These are phyloP conservation scores for Micractinium sp. DNA, from an alignment of 139 green algal species.

Conservation along the genomic window DNA sequence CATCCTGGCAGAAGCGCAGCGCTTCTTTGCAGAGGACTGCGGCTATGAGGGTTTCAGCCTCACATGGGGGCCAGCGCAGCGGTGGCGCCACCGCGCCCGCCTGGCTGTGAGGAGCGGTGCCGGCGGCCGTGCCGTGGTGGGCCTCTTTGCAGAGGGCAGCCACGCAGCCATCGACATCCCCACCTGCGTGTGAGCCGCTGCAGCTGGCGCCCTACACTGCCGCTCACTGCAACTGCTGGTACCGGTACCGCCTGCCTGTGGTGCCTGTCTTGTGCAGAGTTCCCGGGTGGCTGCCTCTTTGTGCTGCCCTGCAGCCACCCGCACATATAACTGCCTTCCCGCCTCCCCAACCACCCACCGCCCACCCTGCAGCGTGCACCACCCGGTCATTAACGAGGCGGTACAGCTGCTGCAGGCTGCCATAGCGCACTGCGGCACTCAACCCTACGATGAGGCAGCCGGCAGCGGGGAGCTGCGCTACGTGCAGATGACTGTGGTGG, in stretches of 20 bases:
- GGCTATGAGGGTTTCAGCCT: neutral
- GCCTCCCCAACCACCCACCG: neutral
- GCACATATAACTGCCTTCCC: neutral
- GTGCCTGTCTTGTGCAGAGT: neutral
- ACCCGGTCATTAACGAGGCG: slow-evolving; percentile 67
- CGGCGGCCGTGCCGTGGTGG: slow-evolving; percentile 27
- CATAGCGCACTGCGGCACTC: slow-evolving; percentile 16
- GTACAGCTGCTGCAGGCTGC: slow-evolving; percentile 50
- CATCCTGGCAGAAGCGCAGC: slow-evolving; percentile 30
- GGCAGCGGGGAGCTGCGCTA: slow-evolving; percentile 65
- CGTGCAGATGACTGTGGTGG: slow-evolving; percentile 68
- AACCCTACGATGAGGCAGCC: slow-evolving; percentile 52
- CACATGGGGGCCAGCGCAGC: slow-evolving; percentile 24
- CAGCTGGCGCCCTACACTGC: neutral
- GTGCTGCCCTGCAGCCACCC: neutral
- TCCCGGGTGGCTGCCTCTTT: neutral
- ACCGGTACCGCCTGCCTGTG: no score
- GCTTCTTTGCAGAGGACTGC: slow-evolving; percentile 44
- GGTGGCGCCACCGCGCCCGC: slow-evolving; percentile 64
- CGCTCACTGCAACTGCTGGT: neutral
- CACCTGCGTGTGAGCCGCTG: slow-evolving; percentile 42
- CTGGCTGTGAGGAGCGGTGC: slow-evolving; percentile 56
- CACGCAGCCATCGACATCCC: slow-evolving; percentile 59
- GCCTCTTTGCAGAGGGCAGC: slow-evolving; percentile 57
- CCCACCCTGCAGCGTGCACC: slow-evolving; percentile 48